Evolutionary conservation across 2,329 filamentous ascomycete genomes (phyloP).

Genomic region (Ophiostoma montium): DNA sequence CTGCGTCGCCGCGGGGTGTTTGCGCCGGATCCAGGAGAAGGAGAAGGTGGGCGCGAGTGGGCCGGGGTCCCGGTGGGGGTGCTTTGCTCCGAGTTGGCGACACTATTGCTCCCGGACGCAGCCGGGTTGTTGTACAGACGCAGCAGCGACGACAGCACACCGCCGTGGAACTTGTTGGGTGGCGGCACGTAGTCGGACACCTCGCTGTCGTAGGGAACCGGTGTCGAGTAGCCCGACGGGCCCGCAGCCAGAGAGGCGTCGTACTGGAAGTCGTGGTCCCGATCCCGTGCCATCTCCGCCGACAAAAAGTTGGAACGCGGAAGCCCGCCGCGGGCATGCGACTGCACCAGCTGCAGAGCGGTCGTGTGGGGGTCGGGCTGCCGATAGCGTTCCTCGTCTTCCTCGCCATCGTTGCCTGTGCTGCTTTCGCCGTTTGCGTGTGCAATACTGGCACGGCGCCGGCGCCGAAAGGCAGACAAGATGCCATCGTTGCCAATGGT

Average conservation of each 20-base stretch:
- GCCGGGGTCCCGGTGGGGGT: constrained; percentile 30
- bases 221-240: constrained; percentile 19
- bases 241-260: constrained; percentile 10
- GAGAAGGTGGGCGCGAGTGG: constrained; percentile 27
- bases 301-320: not conserved
- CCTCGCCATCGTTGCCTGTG: not conserved
- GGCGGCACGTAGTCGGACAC: constrained; percentile 43
- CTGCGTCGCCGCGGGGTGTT: constrained; percentile 20
- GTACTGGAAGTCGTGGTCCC: constrained; percentile 7
- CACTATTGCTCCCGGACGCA: constrained; percentile 16
- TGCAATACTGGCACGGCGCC: not conserved
- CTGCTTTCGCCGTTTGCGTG: not conserved
- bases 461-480: not conserved
- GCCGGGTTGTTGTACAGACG: constrained; percentile 47
- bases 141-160: constrained; percentile 58
- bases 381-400: not conserved
- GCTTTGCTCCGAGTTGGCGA: constrained; percentile 25
- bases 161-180: constrained; percentile 55
- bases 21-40: constrained; percentile 20
- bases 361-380: constrained; percentile 7
- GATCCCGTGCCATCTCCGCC: not conserved
- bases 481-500: constrained; percentile 2
- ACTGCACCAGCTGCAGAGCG: constrained; percentile 13
- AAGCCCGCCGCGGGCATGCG: constrained; percentile 6
- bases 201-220: constrained; percentile 44